A percentile compares a stretch with the other conserved stretches of the same genome.
These are phyloP conservation scores for Calophaca sinica DNA, from an alignment of 306 rosid species.

Conservation along the genomic window DNA sequence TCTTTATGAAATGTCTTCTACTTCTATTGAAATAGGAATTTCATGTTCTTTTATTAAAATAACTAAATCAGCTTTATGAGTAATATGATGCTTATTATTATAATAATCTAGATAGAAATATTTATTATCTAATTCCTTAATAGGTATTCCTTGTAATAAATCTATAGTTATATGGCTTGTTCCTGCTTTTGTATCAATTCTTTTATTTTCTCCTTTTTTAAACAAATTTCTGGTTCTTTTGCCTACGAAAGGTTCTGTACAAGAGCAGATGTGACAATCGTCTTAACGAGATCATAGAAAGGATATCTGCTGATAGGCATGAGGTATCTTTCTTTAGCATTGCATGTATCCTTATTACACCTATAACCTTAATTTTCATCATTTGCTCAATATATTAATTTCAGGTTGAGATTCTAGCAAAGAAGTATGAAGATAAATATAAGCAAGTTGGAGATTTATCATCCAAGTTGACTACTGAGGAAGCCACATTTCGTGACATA, in stretches of 20 bases:
- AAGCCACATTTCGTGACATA: constrained; percentile 89
- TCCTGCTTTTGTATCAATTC: too few species aligned
- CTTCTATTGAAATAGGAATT: too few species aligned
- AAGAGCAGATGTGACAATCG: constrained; percentile 99
- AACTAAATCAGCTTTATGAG: too few species aligned
- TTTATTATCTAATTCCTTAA: too few species aligned
- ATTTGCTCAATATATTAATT: constrained; percentile 42
- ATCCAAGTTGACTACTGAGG: constrained; percentile 90
- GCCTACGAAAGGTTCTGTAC: constrained; percentile 76
- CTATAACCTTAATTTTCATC: constrained; percentile 29
- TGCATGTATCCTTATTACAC: constrained; percentile 42
- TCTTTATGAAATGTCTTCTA: too few species aligned
- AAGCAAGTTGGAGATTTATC: constrained; percentile 92
- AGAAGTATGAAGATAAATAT: constrained; percentile 92
- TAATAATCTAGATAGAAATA: too few species aligned
- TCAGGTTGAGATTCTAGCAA: constrained; percentile 82
- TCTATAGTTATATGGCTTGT: too few species aligned
- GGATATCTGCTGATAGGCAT: constrained; percentile 75
- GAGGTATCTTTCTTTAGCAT: constrained; percentile 72
- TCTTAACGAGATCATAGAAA: constrained; percentile 86
- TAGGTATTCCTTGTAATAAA: too few species aligned
- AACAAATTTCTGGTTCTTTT: constrained; percentile 37
- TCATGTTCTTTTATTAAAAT: too few species aligned
- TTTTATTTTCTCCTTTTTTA: constrained; percentile 3
- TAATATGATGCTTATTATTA: too few species aligned